Conservation (phyloP, 148 eudicot species). For the Arbutus unedo region DNA sequence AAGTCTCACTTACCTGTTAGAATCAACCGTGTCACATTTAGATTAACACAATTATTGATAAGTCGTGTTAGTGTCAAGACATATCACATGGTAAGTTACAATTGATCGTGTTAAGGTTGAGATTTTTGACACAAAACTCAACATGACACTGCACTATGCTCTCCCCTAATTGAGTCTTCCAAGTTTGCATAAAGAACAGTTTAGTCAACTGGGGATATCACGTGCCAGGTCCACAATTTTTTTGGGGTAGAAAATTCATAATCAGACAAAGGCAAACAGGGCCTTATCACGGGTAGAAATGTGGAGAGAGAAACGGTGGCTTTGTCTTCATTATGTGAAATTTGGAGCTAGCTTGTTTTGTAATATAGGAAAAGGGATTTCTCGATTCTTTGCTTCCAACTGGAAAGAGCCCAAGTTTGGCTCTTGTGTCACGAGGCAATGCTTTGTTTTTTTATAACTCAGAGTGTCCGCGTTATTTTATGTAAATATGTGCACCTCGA, state of each 20-base stretch:
- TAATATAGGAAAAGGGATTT: conserved; percentile 1
- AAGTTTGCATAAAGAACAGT: neutral
- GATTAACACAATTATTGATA: too few relatives aligned
- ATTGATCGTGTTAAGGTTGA: too few relatives aligned
- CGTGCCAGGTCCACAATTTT: neutral
- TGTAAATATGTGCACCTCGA: too few relatives aligned
- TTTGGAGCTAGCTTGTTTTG: neutral
- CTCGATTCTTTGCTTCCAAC: neutral
- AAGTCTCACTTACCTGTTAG: too few relatives aligned
- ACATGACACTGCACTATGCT: too few relatives aligned
- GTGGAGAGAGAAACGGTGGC: neutral
- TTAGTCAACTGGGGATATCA: conserved; percentile 2
- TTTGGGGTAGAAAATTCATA: neutral
- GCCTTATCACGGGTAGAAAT: conserved; percentile 22
- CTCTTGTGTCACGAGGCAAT: conserved; percentile 26
- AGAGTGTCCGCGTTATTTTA: too few relatives aligned
- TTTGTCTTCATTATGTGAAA: neutral
- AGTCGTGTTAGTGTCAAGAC: too few relatives aligned
- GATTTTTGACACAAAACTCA: too few relatives aligned
- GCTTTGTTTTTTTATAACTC: neutral
- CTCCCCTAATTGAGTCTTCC: too few relatives aligned
- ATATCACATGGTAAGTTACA: too few relatives aligned
- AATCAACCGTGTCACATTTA: too few relatives aligned
- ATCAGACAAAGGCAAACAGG: conserved; percentile 21
- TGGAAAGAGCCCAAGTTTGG: conserved; percentile 8